Evolutionary conservation across 805 yeast genomes (phyloP), one percentile per base, ranked within the genome.

Genomic region (Hanseniaspora occidentalis): DNA sequence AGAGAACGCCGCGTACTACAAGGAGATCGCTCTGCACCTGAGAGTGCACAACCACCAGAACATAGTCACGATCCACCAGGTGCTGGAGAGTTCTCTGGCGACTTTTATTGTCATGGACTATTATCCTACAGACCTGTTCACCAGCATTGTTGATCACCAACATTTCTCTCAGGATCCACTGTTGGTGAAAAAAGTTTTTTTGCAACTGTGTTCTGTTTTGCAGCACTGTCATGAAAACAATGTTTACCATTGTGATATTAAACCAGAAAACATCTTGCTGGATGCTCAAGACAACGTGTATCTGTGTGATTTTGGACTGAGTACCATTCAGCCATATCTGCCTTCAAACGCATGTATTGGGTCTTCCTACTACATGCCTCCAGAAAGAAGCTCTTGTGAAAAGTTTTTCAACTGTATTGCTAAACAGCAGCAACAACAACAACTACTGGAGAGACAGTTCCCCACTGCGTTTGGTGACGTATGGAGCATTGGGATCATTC

Each of bases 241-340:
- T n/a, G 75, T 89, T 27, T 89, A 78, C 57, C 97, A 88, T 57
- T 83, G 96, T 55, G 97, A 88, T 61, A 75, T 88, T 48, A 92
- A 92, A 64, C 98, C 98, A 5, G 97, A 92, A 58, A 92, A 92
- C 64, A 73, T 92, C 42, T 65, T 92, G 52, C 76, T 86, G 60
- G 53, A 67, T 71, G 50, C 84, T 77, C 43, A 56, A 68, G 40
- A 69, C 63, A 41, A 64, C 80, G 42, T 72, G 70, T 47, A 66
- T 79, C 45, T 89, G 6, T 60, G 94, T 27, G 98, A 89, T 62
- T 89, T 92, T 60, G 97, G 97, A 4, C 67, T 89, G 18, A 86
- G 96, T 18, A 73, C 89, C 43, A 70, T 72, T 37, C 69, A 72
- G 9, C 62, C 67, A 31, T 60, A 53, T 42, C 69, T 81, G 31